Base-by-base conservation (phyloP, 1,139 yeast genomes). In the Diutina mesorugosa region DNA sequence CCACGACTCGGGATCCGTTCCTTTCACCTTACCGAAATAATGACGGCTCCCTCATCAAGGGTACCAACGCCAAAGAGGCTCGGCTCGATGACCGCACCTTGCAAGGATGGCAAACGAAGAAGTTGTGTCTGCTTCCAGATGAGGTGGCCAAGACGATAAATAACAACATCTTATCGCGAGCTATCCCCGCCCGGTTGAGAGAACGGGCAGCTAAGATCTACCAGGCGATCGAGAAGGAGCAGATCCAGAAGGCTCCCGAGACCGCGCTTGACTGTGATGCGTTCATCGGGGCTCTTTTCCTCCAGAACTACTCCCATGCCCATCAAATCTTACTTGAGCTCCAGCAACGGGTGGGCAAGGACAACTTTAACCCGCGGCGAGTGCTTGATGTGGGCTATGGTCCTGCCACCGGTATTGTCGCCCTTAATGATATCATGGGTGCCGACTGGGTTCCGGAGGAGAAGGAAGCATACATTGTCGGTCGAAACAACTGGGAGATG, bases 371-470 rank as follows among this genome's bases (percentile, higher is more conserved):
- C 45, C 97, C 97, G 0, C 66, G 76, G 41, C 73, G 80, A 16
- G 80, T 93, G 0, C 73, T 93, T 57, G 96, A 90, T 64, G 80
- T 90, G 7, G 95, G 97, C 0, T 84, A 80, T 65, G 99, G 99
- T 0, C 98, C 99, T 0, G 95, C 93, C 0, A 86, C 95, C 0
- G 98, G 97, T 1, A 84, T 93, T 73, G 74, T 91, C 9, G 99
- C 96, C 0, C 73, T 90, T 58, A 89, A 90, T 66, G 97, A 90
- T 63, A 65, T 90, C 0, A 80, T 88, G 84, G 90, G 89, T 0
- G 10, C 75, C 3, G 73, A 70, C 0, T 73, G 72, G 3, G 85
- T 80, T 72, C 93, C 96, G 0, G 72, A 71, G 26, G 73, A 72
- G 18, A 89, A 88, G 63, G 90, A 88, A 56, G 84, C 88, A 0